Percentiles rank a stretch among this genome's conserved stretches.
Evolutionary conservation across 2,329 filamentous ascomycete species (phyloP).

Genomic region (Pestalotiopsis sp.): DNA sequence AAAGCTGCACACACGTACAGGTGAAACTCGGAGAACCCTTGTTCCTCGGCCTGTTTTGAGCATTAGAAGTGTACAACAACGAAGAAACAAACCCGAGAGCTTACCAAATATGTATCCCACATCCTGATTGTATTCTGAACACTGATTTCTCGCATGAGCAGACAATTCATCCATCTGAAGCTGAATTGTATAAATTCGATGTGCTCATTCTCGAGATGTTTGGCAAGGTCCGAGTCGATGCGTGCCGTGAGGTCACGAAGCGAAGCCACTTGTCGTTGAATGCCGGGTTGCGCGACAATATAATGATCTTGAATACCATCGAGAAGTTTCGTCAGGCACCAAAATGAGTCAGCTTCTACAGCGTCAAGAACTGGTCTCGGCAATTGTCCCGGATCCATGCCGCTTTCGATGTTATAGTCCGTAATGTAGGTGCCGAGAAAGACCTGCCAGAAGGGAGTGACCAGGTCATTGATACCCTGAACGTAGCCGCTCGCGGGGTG

Average conservation of each 20-base stretch:
- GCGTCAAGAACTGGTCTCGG: constrained; percentile 90
- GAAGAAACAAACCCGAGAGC: constrained; percentile 30
- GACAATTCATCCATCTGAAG: constrained; percentile 99
- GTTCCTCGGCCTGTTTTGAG: constrained; percentile 80
- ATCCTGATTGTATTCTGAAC: constrained; percentile 96
- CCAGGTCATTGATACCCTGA: constrained; percentile 97
- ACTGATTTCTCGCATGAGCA: constrained; percentile 96
- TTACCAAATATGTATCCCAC: constrained; percentile 99
- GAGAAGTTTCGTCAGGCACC: constrained; percentile 97
- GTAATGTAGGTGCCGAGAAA: constrained; percentile 94
- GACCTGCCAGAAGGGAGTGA: constrained; percentile 97
- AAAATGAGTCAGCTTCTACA: constrained; percentile 96
- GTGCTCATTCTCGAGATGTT: constrained; percentile 85
- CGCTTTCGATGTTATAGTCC: constrained; percentile 87
- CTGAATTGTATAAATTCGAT: constrained; percentile 99
- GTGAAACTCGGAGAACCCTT: constrained; percentile 98
- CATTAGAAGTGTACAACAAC: constrained; percentile 2
- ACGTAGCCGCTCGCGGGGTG: constrained; percentile 98
- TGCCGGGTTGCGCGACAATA: constrained; percentile 95
- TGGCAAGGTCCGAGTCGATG: constrained; percentile 83
- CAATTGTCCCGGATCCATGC: constrained; percentile 95
- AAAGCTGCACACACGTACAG: constrained; percentile 98
- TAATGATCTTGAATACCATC: constrained; percentile 99
- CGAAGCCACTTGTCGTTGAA: constrained; percentile 89
- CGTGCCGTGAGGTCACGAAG: constrained; percentile 87